A percentile compares a stretch with the other conserved stretches of the same genome.
phyloP scores from a whole-genome alignment of 148 eudicot genomes.

The Selenicereus undatus region DNA sequence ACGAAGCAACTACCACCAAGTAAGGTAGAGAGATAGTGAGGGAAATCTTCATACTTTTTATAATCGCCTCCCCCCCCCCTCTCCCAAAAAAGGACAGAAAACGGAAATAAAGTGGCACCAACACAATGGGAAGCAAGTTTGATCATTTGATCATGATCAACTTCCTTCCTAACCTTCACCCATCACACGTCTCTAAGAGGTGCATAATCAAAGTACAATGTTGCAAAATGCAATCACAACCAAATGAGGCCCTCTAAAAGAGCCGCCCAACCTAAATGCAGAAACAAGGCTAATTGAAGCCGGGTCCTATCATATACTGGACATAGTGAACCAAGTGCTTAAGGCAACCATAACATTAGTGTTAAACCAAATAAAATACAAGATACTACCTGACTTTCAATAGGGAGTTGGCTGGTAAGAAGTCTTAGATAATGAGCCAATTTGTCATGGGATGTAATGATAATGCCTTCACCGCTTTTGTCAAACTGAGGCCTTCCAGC shows the following conservation, averaged over 20 bases:
- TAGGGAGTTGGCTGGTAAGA: slow-evolving; percentile 94
- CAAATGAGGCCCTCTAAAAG: not conserved
- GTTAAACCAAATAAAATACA: not conserved
- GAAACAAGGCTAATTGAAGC: not conserved
- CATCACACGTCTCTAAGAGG: not conserved
- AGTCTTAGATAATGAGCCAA: slow-evolving; percentile 86
- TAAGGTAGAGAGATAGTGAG: no score
- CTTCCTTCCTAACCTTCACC: not conserved
- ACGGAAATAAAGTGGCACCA: no score
- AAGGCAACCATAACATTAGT: not conserved
- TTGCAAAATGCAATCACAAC: not conserved
- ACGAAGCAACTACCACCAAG: no score
- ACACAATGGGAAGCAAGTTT: no score
- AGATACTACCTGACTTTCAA: slow-evolving; percentile 85
- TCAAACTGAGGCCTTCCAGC: slow-evolving; percentile 99
- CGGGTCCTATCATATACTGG: not conserved
- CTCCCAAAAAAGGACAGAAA: no score
- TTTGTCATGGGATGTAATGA: slow-evolving; percentile 90
- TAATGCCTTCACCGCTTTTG: slow-evolving; percentile 99
- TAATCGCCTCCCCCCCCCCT: no score
- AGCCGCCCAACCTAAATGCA: not conserved
- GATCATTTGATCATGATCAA: no score
- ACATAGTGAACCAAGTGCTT: slow-evolving; percentile 1
- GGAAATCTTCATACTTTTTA: no score
- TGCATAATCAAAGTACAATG: not conserved